A percentile compares a stretch with the other conserved stretches of the same genome.
Evolutionary conservation across 306 rosid genomes (phyloP).

Genomic region (Begonia peltatifolia): DNA sequence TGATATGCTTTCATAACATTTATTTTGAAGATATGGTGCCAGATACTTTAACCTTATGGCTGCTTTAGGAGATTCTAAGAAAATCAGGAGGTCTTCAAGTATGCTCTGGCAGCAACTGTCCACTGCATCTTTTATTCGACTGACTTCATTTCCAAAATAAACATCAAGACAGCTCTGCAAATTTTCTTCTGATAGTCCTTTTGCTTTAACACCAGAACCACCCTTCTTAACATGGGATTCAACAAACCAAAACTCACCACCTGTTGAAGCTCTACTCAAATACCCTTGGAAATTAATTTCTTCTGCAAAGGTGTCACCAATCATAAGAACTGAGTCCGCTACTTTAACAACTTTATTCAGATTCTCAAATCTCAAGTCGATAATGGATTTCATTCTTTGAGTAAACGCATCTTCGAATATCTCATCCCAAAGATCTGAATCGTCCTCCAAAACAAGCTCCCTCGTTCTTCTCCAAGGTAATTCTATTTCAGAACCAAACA

Average conservation of each 20-base stretch:
- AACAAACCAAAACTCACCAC: constrained; percentile 87
- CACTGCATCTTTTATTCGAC: constrained; percentile 65
- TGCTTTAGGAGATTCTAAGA: constrained; percentile 93
- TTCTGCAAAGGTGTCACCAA: constrained; percentile 21
- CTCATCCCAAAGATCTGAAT: constrained; percentile 88
- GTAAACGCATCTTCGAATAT: constrained; percentile 71
- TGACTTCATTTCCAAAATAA: constrained; percentile 74
- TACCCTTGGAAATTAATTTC: constrained; percentile 36
- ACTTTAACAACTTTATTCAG: constrained; percentile 35
- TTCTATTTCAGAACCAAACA: constrained; percentile 89
- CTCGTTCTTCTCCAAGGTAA: constrained; percentile 93
- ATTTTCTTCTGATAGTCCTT: constrained; percentile 46
- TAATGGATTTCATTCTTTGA: constrained; percentile 64
- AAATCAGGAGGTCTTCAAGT: constrained; percentile 67
- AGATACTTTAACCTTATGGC: constrained; percentile 60
- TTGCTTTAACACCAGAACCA: constrained; percentile 30
- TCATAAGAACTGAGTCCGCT: constrained; percentile 25
- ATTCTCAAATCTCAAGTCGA: constrained; percentile 44
- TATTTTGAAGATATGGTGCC: constrained; percentile 66
- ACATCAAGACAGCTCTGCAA: constrained; percentile 57
- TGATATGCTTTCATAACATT: constrained; percentile 59
- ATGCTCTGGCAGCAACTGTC: constrained; percentile 62
- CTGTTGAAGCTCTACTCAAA: constrained; percentile 35
- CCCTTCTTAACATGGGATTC: constrained; percentile 51
- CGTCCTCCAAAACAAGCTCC: constrained; percentile 91